A percentile compares a stretch with the other conserved stretches of the same genome.
phyloP scores from a whole-genome alignment of 169 alveolate genomes.

The Babesia gibsoni region DNA sequence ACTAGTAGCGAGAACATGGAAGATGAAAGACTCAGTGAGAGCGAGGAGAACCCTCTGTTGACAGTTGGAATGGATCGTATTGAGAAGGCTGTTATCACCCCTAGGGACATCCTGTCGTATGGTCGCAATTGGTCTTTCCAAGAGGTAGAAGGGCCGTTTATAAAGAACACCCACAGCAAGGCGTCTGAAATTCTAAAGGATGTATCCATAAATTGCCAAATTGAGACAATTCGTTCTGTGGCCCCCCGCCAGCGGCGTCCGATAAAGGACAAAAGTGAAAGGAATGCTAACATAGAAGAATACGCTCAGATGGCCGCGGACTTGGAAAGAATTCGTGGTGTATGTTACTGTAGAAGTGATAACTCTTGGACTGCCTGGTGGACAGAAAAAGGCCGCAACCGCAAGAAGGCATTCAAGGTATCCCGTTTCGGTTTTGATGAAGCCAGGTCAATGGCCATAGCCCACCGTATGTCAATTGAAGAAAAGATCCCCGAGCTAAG shows the following conservation, averaged over 20 bases:
- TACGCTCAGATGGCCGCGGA: slow-evolving; percentile 6
- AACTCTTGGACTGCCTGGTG: slow-evolving; percentile 71
- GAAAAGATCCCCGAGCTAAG: slow-evolving; percentile 40
- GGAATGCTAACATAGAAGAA: slow-evolving; percentile 1
- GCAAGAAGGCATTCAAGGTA: slow-evolving; percentile 64
- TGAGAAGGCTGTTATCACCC: neutral
- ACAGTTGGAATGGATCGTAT: neutral
- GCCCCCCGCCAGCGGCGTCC: neutral
- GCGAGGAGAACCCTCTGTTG: slow-evolving; percentile 23
- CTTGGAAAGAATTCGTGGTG: slow-evolving; percentile 58
- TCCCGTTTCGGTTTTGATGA: slow-evolving; percentile 69
- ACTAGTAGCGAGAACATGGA: neutral
- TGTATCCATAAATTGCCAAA: slow-evolving; percentile 34
- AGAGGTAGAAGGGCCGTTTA: neutral
- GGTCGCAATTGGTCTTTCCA: slow-evolving; percentile 7
- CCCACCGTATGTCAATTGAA: slow-evolving; percentile 66
- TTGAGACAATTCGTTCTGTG: slow-evolving; percentile 13
- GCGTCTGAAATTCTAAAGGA: slow-evolving; percentile 16
- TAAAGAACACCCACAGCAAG: neutral
- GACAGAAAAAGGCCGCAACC: slow-evolving; percentile 64
- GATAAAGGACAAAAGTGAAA: neutral
- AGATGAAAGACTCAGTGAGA: neutral
- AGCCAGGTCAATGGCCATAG: slow-evolving; percentile 73
- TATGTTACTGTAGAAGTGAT: slow-evolving; percentile 64
- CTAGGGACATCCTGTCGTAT: slow-evolving; percentile 2